Evolutionary conservation across 2,329 filamentous ascomycete genomes (phyloP).

Genomic region (Diaporthe ampelina): DNA sequence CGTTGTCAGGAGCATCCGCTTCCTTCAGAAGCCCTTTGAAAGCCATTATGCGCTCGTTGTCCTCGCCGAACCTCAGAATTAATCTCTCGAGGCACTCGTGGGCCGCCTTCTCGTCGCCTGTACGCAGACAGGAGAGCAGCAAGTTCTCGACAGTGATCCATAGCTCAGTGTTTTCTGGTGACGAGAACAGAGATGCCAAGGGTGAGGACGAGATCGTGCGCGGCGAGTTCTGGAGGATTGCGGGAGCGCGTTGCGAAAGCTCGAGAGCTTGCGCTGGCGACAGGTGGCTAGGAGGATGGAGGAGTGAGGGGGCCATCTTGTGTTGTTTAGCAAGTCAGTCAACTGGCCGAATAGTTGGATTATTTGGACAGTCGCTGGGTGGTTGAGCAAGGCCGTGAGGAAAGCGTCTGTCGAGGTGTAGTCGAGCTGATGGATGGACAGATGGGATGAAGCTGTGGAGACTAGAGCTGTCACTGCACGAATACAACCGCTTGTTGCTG

Average conservation of each 20-base stretch:
- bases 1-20: slow-evolving; percentile 77
- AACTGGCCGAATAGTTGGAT: neutral
- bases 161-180: slow-evolving; percentile 80
- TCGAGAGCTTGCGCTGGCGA: slow-evolving; percentile 68
- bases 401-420: neutral
- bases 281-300: slow-evolving; percentile 70
- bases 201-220: slow-evolving; percentile 69
- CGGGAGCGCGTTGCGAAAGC: slow-evolving; percentile 73
- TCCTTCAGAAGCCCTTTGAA: slow-evolving; percentile 88
- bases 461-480: neutral
- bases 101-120: slow-evolving; percentile 85
- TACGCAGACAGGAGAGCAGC: slow-evolving; percentile 85
- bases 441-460: slow-evolving; percentile 27
- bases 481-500: neutral
- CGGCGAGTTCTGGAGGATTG: slow-evolving; percentile 66
- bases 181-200: slow-evolving; percentile 65
- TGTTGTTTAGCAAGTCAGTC: neutral
- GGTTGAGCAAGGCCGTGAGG: neutral
- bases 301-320: slow-evolving; percentile 65
- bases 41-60: slow-evolving; percentile 89
- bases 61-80: slow-evolving; percentile 82
- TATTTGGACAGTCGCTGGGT: neutral
- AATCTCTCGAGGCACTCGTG: slow-evolving; percentile 81
- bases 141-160: slow-evolving; percentile 93
- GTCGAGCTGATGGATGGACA: neutral